Conservation (phyloP, 2,329 filamentous ascomycete genomes). For the Colletotrichum spaethianum region DNA sequence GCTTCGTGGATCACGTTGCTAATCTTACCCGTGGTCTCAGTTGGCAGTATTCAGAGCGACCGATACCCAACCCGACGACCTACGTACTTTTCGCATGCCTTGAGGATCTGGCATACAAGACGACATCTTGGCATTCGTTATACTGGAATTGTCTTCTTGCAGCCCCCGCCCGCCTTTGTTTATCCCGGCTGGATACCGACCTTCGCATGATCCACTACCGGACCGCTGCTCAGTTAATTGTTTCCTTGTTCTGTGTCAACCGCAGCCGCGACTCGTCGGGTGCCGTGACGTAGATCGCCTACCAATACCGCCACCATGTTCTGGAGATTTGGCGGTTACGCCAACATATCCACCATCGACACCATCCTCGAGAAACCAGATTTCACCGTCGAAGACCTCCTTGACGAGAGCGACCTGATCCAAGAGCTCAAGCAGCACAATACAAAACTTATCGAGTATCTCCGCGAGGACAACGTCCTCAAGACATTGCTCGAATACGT, state of each 20-base stretch:
- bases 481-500: slow-evolving; percentile 92
- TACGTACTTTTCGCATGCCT: slow-evolving; percentile 33
- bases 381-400: slow-evolving; percentile 93
- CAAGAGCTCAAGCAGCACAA: slow-evolving; percentile 99
- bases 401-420: slow-evolving; percentile 96
- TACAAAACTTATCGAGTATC: slow-evolving; percentile 95
- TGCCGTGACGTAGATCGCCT: slow-evolving; percentile 47
- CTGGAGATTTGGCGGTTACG: slow-evolving; percentile 99
- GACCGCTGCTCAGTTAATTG: slow-evolving; percentile 1
- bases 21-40: slow-evolving; percentile 7
- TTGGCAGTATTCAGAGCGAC: slow-evolving; percentile 20
- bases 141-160: slow-evolving; percentile 3
- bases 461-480: slow-evolving; percentile 89
- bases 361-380: slow-evolving; percentile 97
- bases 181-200: slow-evolving; percentile 19
- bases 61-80: slow-evolving; percentile 31
- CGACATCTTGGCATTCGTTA: slow-evolving; percentile 11
- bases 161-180: not conserved
- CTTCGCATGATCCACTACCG: slow-evolving; percentile 29
- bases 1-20: slow-evolving; percentile 2
- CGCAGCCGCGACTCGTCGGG: slow-evolving; percentile 38
- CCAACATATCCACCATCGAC: slow-evolving; percentile 96
- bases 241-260: slow-evolving; percentile 29
- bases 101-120: slow-evolving; percentile 21
- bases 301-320: slow-evolving; percentile 82